Percentiles rank a stretch among this genome's conserved stretches.
These are phyloP conservation scores for Trichoderma asperellum DNA, from an alignment of 2,329 filamentous ascomycete species.

Conservation along the genomic window DNA sequence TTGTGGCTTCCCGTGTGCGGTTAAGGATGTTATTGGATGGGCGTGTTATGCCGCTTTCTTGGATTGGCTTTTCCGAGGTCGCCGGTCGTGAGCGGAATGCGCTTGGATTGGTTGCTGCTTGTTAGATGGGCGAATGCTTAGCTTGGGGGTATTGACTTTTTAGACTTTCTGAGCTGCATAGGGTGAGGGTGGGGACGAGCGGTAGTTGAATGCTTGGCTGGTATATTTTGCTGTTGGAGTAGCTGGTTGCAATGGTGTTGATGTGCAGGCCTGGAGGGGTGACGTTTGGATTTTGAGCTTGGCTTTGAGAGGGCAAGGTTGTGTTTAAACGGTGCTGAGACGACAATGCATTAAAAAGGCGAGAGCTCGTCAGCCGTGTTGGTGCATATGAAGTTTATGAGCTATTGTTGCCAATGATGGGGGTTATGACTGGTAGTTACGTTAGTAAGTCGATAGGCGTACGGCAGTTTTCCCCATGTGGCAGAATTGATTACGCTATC, in stretches of 20 bases:
- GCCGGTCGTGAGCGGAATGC: slow-evolving; percentile 11
- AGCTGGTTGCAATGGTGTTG: not conserved
- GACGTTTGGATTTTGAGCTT: not conserved
- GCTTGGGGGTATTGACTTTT: not conserved
- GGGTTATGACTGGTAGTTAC: not conserved
- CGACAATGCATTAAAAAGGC: not conserved
- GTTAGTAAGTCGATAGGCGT: not conserved
- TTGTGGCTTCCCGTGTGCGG: not conserved
- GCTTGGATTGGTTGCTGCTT: not conserved
- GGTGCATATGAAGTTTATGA: not conserved
- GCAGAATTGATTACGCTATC: not conserved
- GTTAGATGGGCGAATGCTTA: not conserved
- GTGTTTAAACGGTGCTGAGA: not conserved
- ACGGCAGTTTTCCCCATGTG: not conserved
- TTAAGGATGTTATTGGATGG: slow-evolving; percentile 2
- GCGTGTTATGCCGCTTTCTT: not conserved
- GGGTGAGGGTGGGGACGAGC: not conserved
- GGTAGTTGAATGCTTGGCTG: not conserved
- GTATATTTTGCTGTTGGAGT: not conserved
- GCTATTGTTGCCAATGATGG: not conserved
- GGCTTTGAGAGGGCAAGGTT: not conserved
- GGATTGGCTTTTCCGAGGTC: not conserved
- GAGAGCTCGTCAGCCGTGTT: too few species aligned
- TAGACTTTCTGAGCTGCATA: not conserved
- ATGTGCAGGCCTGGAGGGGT: not conserved